phyloP scores from a whole-genome alignment of 2,329 filamentous ascomycete species.

The Microcyclosporella mali region DNA sequence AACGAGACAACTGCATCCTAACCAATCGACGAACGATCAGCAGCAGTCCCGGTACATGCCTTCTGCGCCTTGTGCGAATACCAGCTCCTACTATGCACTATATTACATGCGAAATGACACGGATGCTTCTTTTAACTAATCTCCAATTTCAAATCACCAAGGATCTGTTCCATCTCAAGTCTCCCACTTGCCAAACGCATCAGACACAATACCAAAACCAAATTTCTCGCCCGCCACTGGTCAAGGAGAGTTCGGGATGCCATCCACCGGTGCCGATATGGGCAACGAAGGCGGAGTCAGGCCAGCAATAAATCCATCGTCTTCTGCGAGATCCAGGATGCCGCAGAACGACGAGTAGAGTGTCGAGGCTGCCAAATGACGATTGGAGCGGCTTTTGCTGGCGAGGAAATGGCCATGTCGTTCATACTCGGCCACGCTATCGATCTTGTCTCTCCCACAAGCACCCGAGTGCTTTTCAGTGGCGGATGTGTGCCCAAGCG shows the following conservation, averaged over 20 bases:
- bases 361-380: no score
- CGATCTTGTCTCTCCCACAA: no score
- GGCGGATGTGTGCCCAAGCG: no score
- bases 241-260: constrained; percentile 5
- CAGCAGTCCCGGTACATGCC: constrained; percentile 16
- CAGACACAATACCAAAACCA: constrained; percentile 4
- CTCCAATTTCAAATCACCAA: constrained; percentile 7
- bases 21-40: constrained; percentile 9
- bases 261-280: constrained; percentile 7
- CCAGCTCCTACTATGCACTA: constrained; percentile 5
- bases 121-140: constrained; percentile 7
- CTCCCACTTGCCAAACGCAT: no score
- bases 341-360: no score
- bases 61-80: constrained; percentile 7
- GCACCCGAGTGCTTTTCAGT: no score
- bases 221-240: constrained; percentile 2
- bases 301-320: no score
- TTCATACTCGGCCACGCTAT: no score
- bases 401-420: no score
- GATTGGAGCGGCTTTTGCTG: no score
- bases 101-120: constrained; percentile 11
- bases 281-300: no score
- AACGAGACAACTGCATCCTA: constrained; percentile 6
- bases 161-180: not conserved
- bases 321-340: no score